These are phyloP conservation scores for Salvia miltiorrhiza DNA, from an alignment of 257 asterid species.

Conservation along the genomic window DNA sequence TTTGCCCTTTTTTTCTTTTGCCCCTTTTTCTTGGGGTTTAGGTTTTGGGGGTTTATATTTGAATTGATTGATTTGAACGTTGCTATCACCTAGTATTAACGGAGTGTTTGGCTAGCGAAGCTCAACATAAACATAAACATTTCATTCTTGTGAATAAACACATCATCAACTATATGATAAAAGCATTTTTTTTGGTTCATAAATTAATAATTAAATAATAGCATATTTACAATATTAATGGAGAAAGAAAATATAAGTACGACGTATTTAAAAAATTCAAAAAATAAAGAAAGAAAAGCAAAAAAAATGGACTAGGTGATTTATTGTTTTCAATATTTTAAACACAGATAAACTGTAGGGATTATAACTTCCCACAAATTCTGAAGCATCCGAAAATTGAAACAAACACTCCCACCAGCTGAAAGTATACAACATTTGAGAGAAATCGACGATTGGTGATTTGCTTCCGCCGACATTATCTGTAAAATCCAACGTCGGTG, in stretches of 20 bases:
- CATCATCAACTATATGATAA: too few relatives aligned
- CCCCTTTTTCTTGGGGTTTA: constrained; percentile 7
- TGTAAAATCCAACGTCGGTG: constrained; percentile 10
- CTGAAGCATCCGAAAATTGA: background rate
- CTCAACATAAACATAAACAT: too few relatives aligned
- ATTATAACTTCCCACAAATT: background rate
- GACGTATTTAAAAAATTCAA: too few relatives aligned
- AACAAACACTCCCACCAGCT: background rate
- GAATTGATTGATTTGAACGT: constrained; percentile 30
- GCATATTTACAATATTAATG: too few relatives aligned
- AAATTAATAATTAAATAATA: too few relatives aligned
- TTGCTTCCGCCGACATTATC: background rate
- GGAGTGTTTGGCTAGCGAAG: constrained; percentile 15
- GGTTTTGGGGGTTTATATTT: constrained; percentile 30
- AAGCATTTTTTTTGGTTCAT: too few relatives aligned
- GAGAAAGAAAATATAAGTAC: too few relatives aligned
- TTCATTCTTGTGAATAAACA: too few relatives aligned
- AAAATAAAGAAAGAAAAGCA: too few relatives aligned
- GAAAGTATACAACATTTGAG: background rate
- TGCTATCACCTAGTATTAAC: constrained; percentile 3
- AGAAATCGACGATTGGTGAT: background rate
- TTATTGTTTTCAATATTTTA: too few relatives aligned
- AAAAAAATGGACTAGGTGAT: too few relatives aligned
- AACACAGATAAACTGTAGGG: too few relatives aligned
- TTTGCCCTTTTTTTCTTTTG: background rate